phyloP scores from a whole-genome alignment of 1,284 basidiomycete species.

The Trametes versicolor region DNA sequence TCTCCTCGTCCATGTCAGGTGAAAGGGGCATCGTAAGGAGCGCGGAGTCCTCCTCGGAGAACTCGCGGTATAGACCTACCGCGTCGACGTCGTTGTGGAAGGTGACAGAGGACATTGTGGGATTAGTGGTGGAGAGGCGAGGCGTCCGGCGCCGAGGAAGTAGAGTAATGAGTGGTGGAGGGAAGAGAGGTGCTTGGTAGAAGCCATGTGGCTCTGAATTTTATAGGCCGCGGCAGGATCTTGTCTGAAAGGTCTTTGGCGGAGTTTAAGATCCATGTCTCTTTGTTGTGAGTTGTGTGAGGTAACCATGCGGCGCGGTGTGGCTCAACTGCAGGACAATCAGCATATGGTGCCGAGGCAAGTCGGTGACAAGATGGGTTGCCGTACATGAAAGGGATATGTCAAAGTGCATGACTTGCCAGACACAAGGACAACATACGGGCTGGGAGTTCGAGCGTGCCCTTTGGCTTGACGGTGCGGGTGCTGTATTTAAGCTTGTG shows the following conservation, averaged over 20 bases:
- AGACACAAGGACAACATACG: too few relatives aligned
- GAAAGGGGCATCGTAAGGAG: not conserved
- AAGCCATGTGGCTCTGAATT: not conserved
- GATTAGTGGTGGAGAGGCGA: not conserved
- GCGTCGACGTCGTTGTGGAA: not conserved
- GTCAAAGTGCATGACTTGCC: too few relatives aligned
- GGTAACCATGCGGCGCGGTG: not conserved
- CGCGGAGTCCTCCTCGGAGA: not conserved
- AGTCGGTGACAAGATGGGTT: too few relatives aligned
- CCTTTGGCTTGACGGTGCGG: too few relatives aligned
- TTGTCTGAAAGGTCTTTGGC: too few relatives aligned
- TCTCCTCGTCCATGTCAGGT: conserved; percentile 1
- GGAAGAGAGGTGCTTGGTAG: not conserved
- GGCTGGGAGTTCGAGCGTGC: too few relatives aligned
- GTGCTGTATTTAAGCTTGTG: too few relatives aligned
- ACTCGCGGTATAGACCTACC: not conserved
- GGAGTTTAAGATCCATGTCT: not conserved
- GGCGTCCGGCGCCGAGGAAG: conserved; percentile 3
- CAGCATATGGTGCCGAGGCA: too few relatives aligned
- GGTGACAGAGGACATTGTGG: not conserved
- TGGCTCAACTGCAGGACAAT: not conserved
- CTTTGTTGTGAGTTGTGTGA: not conserved
- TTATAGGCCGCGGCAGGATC: not conserved
- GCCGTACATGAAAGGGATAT: too few relatives aligned
- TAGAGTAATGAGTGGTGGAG: not conserved